phyloP scores from a whole-genome alignment of 176 grass and related monocot species.

The Triticum monococcum region DNA sequence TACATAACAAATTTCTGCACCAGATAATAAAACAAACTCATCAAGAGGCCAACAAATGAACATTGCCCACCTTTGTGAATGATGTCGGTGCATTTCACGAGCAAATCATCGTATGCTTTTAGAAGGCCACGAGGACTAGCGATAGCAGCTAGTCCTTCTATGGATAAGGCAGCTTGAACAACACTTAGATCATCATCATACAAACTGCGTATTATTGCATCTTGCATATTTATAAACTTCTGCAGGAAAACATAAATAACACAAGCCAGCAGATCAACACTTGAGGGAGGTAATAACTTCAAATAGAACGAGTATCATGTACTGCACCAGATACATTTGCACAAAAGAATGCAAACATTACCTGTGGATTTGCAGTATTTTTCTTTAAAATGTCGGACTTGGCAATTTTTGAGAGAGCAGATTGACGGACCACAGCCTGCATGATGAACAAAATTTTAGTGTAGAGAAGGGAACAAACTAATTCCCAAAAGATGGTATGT shows the following conservation, averaged over 20 bases:
- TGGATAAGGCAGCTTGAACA: conserved; percentile 89
- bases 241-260: conserved; percentile 32
- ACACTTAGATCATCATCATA: conserved; percentile 87
- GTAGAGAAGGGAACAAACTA: conserved; percentile 10
- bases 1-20: neutral
- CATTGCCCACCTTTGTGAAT: conserved; percentile 62
- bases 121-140: conserved; percentile 51
- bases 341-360: conserved; percentile 32
- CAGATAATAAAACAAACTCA: neutral
- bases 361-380: conserved; percentile 51
- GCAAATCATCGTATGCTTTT: conserved; percentile 57
- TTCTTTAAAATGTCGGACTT: conserved; percentile 56
- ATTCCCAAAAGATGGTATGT: neutral
- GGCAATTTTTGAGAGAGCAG: conserved; percentile 70
- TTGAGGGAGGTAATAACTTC: neutral
- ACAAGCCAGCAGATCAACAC: conserved; percentile 21
- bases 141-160: conserved; percentile 69
- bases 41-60: neutral
- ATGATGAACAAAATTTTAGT: conserved; percentile 25
- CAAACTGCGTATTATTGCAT: conserved; percentile 66
- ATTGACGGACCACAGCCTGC: conserved; percentile 65
- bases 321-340: conserved; percentile 11
- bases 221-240: conserved; percentile 71
- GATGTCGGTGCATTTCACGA: conserved; percentile 65
- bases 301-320: conserved; percentile 12